Conservation (phyloP, 352 stramenopile species). For the Phytophthora litchii region DNA sequence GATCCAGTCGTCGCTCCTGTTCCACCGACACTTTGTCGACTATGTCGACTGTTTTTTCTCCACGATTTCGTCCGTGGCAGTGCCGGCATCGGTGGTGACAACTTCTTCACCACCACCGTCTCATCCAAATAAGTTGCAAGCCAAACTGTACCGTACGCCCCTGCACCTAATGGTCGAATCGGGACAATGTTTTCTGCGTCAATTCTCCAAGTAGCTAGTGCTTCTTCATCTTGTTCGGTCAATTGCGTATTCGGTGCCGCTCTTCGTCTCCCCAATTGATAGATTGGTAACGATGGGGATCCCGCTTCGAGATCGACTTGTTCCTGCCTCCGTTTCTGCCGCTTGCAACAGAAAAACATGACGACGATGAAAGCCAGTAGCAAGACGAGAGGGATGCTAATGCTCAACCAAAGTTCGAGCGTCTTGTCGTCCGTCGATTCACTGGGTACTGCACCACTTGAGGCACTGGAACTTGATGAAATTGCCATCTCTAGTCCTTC, state of each 20-base stretch:
- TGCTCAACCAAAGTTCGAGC: conserved; percentile 36
- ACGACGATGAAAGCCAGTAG: conserved; percentile 24
- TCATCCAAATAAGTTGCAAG: conserved; percentile 53
- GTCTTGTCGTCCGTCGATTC: conserved; percentile 14
- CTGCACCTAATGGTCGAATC: conserved; percentile 40
- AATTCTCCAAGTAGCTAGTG: conserved; percentile 56
- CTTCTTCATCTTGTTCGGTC: conserved; percentile 54
- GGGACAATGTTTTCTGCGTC: conserved; percentile 41
- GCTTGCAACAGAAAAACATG: conserved; percentile 38
- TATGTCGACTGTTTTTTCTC: conserved; percentile 34
- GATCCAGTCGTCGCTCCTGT: conserved; percentile 15
- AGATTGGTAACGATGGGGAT: conserved; percentile 3
- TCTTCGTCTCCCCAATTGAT: conserved; percentile 16
- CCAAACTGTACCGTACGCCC: conserved; percentile 58
- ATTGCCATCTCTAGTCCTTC: conserved; percentile 10
- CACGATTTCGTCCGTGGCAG: conserved; percentile 37
- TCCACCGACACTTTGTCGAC: conserved; percentile 13
- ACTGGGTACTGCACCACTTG: not conserved
- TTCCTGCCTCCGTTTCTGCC: conserved; percentile 3
- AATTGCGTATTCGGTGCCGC: not conserved
- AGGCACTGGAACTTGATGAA: conserved; percentile 6
- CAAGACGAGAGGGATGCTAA: conserved; percentile 35
- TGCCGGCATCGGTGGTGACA: conserved; percentile 43
- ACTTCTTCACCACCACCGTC: conserved; percentile 55
- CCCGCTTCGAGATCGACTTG: conserved; percentile 14